Evolutionary conservation across 1,139 yeast species (phyloP).

Genomic region (Yamadazyma siamensis): DNA sequence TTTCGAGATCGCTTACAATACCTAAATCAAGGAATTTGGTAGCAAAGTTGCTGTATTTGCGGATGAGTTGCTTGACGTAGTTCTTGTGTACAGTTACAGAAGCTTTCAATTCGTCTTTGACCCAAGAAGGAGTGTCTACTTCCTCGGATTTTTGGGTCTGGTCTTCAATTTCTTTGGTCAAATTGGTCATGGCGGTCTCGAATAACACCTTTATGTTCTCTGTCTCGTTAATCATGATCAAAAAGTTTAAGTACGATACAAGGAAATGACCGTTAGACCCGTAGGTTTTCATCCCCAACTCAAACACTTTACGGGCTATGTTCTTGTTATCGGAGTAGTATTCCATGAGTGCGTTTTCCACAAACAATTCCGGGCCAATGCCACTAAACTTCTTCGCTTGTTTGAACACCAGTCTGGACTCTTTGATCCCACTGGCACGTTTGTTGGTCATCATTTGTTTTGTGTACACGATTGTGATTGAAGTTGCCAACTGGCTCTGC

Average conservation of each 20-base stretch:
- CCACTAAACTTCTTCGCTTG: slow-evolving; percentile 48
- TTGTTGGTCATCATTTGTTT: slow-evolving; percentile 60
- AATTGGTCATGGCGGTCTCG: slow-evolving; percentile 49
- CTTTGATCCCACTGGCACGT: slow-evolving; percentile 63
- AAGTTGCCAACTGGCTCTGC: slow-evolving; percentile 24
- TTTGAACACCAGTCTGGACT: slow-evolving; percentile 67
- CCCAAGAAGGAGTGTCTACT: slow-evolving; percentile 17
- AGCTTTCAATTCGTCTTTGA: slow-evolving; percentile 22
- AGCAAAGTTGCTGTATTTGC: slow-evolving; percentile 28
- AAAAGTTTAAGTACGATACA: slow-evolving; percentile 66
- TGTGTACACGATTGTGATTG: slow-evolving; percentile 51
- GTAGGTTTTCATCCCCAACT: slow-evolving; percentile 69
- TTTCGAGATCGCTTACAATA: slow-evolving; percentile 64
- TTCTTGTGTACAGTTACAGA: slow-evolving; percentile 21
- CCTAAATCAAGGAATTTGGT: slow-evolving; percentile 60
- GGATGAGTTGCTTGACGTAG: slow-evolving; percentile 21
- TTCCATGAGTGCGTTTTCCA: slow-evolving; percentile 82
- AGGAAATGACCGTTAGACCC: slow-evolving; percentile 59
- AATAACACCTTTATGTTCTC: slow-evolving; percentile 80
- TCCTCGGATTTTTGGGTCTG: slow-evolving; percentile 14
- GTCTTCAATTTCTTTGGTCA: slow-evolving; percentile 35
- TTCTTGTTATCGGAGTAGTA: slow-evolving; percentile 62
- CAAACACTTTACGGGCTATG: slow-evolving; percentile 76
- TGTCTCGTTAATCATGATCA: slow-evolving; percentile 70
- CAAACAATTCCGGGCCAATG: slow-evolving; percentile 71